Evolutionary conservation across 805 yeast genomes (phyloP), one percentile per base, ranked within the genome.

Genomic region (Starmerella tilneyi): DNA sequence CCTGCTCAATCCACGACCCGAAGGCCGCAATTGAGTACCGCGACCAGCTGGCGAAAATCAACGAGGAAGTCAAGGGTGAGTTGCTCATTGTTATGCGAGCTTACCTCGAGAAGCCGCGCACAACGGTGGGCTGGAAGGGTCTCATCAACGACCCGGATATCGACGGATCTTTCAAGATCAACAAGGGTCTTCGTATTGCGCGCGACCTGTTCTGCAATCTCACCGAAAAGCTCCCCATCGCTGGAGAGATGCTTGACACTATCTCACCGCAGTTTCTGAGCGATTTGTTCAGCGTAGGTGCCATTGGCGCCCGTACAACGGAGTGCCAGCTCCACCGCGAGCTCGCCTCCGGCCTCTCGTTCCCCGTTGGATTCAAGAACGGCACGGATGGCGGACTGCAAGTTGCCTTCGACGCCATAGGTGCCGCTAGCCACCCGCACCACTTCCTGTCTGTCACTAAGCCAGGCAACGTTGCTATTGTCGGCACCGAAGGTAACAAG

Each of bases 111-210:
- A 89, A 89, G 68, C 98, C 98, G 57, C 79, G 98, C 68, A 89
- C 98, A 42, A 89, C 97, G 23, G 97, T 92, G 37, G 98, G 98
- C 49, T 89, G 98, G 98, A 89, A 89, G 69, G 98, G 98, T 56
- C 73, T 89, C 55, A 92, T 89, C 59, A 89, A 89, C 63, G 98
- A 89, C 65, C 98, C 98, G 26, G 95, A 92, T 59, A 81, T 89
- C 57, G 94, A 89, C 64, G 84, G 84, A 49, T 73, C 94, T 43
- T 89, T 84, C 78, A 78, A 86, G 58, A 89, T 89, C 64, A 89
- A 89, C 72, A 88, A 89, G 68, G 98, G 98, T 58, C 74, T 89
- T 56, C 73, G 89, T 61, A 79, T 86, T 49, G 74, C 96, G 5
- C 77, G 98, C 65, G 81, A 83, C 54, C 75, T 89, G 71, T 89